Base-by-base conservation (phyloP, 176 grass and related monocot genomes). In the Triticum monococcum region DNA sequence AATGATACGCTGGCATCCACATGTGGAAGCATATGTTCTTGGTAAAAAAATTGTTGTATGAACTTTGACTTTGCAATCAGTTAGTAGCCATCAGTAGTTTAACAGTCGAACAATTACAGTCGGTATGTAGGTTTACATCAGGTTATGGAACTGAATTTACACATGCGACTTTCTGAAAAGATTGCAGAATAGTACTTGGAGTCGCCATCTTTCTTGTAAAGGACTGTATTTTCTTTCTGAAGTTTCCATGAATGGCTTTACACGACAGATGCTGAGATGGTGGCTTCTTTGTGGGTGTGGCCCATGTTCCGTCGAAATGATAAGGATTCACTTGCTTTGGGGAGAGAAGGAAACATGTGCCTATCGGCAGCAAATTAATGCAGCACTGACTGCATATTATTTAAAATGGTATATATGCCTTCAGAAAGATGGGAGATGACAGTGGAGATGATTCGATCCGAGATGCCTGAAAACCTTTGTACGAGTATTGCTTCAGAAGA, bases 1-100 rank as follows among this genome's bases (percentile, higher is more conserved):
- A 30, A 20, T 31, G n/a, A 56, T 74, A 75, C 32, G 77, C 67
- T 82, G 84, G 59, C 60, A 32, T 12, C 1, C 43, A 28, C 83
- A 84, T 84, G 89, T 87, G 79, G 80, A 84, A 90, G 35, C 84
- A 87, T 87, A 75, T 74, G 18, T 79, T 87, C 68, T 84, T 74
- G 26, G 23, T 25, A 3, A 66, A 46, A 60, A 20, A 61, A 45
- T 2, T 18, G 54, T 23, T 5, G 14, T 63, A 70, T 22, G 4
- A n/a, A 77, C 38, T 82, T 82, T 86, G 88, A 86, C 83, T 40
- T 64, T 30, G 43, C 17, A 84, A 48, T 31, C 56, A 31, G 63
- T 3, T 80, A 48, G 12, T 45, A 45, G 45, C 14, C 45, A 14
- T 48, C 45, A 48, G 12, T 72, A 41, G 69, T 43, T 72, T 43